Percentiles rank a stretch among this genome's conserved stretches.
phyloP scores from a whole-genome alignment of 2,329 filamentous ascomycete species.

The Colletotrichum sp. region DNA sequence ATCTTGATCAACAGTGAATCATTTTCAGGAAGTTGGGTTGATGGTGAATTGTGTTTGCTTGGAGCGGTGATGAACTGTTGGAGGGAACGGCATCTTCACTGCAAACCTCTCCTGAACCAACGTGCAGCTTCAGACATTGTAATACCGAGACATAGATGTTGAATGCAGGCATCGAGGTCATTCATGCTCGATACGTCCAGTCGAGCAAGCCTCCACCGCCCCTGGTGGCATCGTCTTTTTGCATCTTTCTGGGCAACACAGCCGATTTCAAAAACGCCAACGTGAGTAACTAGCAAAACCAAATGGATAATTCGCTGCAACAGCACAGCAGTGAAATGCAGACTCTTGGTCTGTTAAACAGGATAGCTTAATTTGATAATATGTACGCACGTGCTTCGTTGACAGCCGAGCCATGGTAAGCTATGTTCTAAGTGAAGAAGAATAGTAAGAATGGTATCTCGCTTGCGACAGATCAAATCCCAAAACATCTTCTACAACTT shows the following conservation, averaged over 20 bases:
- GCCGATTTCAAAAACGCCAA: not conserved
- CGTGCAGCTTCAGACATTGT: not conserved
- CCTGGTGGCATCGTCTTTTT: not conserved
- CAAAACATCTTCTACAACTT: slow-evolving; percentile 60
- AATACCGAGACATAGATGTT: not conserved
- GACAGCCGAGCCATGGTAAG: not conserved
- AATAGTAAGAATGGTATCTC: slow-evolving; percentile 12
- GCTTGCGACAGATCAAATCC: not conserved
- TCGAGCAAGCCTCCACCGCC: not conserved
- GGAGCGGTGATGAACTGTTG: not conserved
- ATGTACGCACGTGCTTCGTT: not conserved
- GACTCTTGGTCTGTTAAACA: not conserved
- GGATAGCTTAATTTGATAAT: not conserved
- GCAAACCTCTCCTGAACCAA: not conserved
- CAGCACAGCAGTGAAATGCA: not conserved
- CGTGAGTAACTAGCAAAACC: not conserved
- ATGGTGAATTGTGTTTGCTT: not conserved
- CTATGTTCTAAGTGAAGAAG: not conserved
- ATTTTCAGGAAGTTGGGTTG: not conserved
- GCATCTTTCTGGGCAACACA: not conserved
- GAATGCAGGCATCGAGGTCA: not conserved
- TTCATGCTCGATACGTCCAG: not conserved
- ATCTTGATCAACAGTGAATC: not conserved
- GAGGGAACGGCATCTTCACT: not conserved
- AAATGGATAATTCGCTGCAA: not conserved